Conservation (phyloP, 225 moss, liverwort and hornwort species). For the Rhytidiadelphus loreus region DNA sequence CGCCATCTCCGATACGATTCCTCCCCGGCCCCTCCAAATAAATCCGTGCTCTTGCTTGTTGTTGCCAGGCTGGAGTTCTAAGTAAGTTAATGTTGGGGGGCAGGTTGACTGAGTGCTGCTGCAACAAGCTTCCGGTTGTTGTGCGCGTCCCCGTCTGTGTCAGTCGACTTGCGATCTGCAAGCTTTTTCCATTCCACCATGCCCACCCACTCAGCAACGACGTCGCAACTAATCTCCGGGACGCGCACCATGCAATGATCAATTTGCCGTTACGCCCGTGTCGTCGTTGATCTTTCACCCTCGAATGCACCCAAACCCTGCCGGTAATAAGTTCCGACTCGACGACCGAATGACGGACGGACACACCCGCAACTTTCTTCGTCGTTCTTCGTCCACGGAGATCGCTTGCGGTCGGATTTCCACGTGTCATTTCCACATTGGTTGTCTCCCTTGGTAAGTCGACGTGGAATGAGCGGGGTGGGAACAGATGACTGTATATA, state of each 20-base stretch:
- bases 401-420: background rate
- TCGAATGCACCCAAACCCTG: background rate
- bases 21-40: background rate
- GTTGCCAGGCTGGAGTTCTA: background rate
- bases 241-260: slow-evolving; percentile 5
- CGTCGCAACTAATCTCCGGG: background rate
- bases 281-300: slow-evolving; percentile 1
- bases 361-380: background rate
- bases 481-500: background rate
- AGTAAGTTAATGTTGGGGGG: background rate
- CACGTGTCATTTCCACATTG: accelerated
- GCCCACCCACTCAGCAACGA: background rate
- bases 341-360: background rate
- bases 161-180: background rate
- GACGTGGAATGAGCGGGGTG: accelerated
- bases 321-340: background rate
- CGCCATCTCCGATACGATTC: background rate
- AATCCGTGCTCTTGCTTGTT: background rate
- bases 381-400: too few relatives aligned
- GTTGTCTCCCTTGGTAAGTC: accelerated
- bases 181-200: background rate
- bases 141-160: background rate
- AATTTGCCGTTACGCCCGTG: slow-evolving; percentile 2
- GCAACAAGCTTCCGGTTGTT: background rate
- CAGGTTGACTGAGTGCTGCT: background rate